phyloP scores from a whole-genome alignment of 192 early-diverging fungal genomes.

The Physocladia obscura region DNA sequence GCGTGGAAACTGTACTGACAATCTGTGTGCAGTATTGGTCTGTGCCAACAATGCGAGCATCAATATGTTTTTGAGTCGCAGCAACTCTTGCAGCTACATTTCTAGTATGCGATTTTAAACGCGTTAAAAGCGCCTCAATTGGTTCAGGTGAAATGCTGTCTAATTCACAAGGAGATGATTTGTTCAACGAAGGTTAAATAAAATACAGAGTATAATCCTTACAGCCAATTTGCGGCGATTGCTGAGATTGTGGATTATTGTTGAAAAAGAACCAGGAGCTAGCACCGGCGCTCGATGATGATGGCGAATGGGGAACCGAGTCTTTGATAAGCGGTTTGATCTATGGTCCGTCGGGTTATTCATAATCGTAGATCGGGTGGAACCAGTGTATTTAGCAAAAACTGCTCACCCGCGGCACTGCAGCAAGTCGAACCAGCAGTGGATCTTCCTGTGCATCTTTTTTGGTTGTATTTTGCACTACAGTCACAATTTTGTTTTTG shows the following conservation, averaged over 20 bases:
- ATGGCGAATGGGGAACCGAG: not conserved
- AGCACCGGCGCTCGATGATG: not conserved
- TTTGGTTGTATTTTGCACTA: not conserved
- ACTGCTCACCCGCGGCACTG: conserved; percentile 12
- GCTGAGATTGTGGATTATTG: not conserved
- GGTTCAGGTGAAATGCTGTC: not conserved
- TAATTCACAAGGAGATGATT: not conserved
- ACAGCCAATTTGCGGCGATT: not conserved
- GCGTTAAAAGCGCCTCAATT: not conserved
- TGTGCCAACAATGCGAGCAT: not conserved
- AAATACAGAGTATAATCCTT: not conserved
- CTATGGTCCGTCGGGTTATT: not conserved
- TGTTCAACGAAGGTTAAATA: not conserved
- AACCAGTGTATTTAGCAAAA: not conserved
- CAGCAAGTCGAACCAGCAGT: conserved; percentile 8
- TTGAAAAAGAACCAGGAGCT: conserved; percentile 1
- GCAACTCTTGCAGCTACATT: not conserved
- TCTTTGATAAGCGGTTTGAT: not conserved
- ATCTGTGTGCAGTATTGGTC: not conserved
- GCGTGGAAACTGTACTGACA: not conserved
- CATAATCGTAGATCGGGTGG: not conserved
- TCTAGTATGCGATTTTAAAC: not conserved
- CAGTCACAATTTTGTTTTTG: conserved; percentile 13
- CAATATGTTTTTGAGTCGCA: not conserved
- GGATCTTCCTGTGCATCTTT: not conserved